phyloP scores from a whole-genome alignment of 177 flowering plant genomes.

The Vitis hybrid region DNA sequence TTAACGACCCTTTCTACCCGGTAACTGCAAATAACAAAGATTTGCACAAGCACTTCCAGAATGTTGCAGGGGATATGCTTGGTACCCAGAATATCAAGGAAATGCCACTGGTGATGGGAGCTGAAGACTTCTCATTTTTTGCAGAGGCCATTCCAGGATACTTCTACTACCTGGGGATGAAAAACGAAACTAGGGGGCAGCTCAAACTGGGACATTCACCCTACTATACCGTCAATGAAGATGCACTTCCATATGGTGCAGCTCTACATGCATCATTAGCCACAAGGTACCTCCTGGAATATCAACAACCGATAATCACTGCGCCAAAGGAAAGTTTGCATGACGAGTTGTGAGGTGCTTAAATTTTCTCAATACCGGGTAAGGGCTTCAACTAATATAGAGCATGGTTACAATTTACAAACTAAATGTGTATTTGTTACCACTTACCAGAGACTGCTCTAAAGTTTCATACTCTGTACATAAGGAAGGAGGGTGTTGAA shows the following conservation, averaged over 20 bases:
- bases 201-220: constrained; percentile 44
- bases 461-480: too few relatives aligned
- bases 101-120: constrained; percentile 44
- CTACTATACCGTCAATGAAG: constrained; percentile 46
- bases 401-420: neutral
- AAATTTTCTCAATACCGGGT: neutral
- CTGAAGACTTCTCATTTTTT: constrained; percentile 65
- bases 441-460: neutral
- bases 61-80: constrained; percentile 44
- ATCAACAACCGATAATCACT: constrained; percentile 14
- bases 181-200: constrained; percentile 22
- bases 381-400: neutral
- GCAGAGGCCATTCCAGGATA: constrained; percentile 54
- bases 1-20: constrained; percentile 35
- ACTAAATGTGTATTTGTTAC: neutral
- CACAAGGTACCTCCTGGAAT: constrained; percentile 38
- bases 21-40: constrained; percentile 38
- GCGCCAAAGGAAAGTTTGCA: constrained; percentile 18
- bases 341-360: constrained; percentile 44
- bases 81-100: constrained; percentile 35
- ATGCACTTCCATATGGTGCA: constrained; percentile 61
- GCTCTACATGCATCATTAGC: constrained; percentile 65
- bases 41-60: constrained; percentile 40
- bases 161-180: constrained; percentile 53
- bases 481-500: too few relatives aligned